Evolutionary conservation across 1,284 basidiomycete genomes (phyloP).

Genomic region (Bondarzewia mesenterica): DNA sequence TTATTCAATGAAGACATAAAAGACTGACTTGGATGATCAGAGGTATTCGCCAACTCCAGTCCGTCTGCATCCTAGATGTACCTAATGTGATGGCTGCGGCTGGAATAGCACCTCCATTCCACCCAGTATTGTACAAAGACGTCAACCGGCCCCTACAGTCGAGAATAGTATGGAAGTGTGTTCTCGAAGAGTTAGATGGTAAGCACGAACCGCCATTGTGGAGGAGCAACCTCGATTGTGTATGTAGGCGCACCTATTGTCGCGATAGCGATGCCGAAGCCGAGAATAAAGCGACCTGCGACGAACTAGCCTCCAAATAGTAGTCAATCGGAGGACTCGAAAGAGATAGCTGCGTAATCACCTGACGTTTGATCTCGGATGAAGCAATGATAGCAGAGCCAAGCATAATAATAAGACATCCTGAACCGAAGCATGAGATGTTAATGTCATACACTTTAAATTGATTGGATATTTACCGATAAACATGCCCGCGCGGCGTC

Average conservation of each 20-base stretch:
- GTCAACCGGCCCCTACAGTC: constrained; percentile 27
- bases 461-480: constrained; percentile 10
- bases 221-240: constrained; percentile 35
- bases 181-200: not conserved
- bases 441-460: not conserved
- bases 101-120: constrained; percentile 21
- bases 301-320: constrained; percentile 17
- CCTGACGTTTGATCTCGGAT: constrained; percentile 13
- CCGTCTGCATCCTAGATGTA: constrained; percentile 18
- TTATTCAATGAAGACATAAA: not conserved
- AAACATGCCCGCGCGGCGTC: constrained; percentile 27
- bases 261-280: constrained; percentile 23
- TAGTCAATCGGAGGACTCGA: not conserved
- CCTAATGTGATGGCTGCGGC: constrained; percentile 25
- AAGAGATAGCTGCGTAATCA: constrained; percentile 8
- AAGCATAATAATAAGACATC: constrained; percentile 9
- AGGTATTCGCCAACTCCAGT: constrained; percentile 19
- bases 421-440: too few relatives aligned
- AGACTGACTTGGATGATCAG: constrained; percentile 11
- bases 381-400: constrained; percentile 21
- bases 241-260: constrained; percentile 33
- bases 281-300: constrained; percentile 26
- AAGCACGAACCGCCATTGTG: constrained; percentile 29
- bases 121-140: constrained; percentile 24
- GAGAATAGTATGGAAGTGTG: not conserved